Base-by-base conservation (phyloP, 805 yeast genomes). In the Vanderwaltozyma yarrowii region DNA sequence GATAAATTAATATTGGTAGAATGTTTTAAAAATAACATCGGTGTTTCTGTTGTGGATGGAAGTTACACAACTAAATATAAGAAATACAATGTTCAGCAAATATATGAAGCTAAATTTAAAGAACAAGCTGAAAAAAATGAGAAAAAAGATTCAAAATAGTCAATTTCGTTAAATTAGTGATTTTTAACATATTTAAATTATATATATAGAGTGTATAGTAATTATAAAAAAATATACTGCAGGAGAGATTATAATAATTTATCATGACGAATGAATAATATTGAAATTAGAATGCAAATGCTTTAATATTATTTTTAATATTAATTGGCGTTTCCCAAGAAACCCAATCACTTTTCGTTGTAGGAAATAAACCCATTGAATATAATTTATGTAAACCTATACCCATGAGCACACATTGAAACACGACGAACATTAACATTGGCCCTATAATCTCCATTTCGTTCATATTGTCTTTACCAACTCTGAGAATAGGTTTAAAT, bases 291-390 rank as follows among this genome's bases (percentile, higher is more conserved):
- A 54, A 42, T 6, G 51, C 41, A 40, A 44, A 54, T 16, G 60
- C 45, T 27, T 45, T 46, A 5, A 47, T 19, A 7, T 37, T 35
- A 12, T 43, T 41, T 35, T 42, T 40, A 27, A 55, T 52, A 31
- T 46, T 37, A 3, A 66, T 47, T 6, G 68, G 64, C 2, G 47
- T 50, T 54, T 87, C 94, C 88, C 94, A 88, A 6, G 86, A 77
- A 14, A 89, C 63, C 97, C 97, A 92, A 56, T 89, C 98, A 46
- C 94, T 80, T 33, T 71, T 71, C 27, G 77, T 80, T 49, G 81
- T 84, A 17, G 98, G 98, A 42, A 89, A 76, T 46, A 89, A 65
- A 0, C 96, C 97, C 96, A 89, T 84, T 17, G 70, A 66, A 49
- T 82, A 77, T 42, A 92, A 64, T 58, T 92, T 92, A 76, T 85